These are phyloP conservation scores for Arabidopsis arenosa DNA, from an alignment of 345 rosid species.

Conservation along the genomic window DNA sequence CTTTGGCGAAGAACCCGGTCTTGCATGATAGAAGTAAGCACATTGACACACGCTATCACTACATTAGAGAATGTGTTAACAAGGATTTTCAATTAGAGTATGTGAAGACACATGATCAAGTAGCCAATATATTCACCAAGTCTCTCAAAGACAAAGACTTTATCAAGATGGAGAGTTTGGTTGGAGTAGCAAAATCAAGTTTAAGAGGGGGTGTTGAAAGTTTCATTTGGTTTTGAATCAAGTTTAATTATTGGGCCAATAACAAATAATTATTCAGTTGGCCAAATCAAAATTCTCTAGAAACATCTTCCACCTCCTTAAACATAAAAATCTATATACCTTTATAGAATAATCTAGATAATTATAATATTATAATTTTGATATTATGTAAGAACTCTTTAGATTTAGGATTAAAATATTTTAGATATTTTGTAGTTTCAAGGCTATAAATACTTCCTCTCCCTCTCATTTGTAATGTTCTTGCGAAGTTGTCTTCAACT, in stretches of 20 bases:
- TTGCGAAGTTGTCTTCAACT: too few species aligned
- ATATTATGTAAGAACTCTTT: neutral
- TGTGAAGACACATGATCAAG: neutral
- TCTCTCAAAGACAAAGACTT: too few species aligned
- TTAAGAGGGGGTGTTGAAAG: too few species aligned
- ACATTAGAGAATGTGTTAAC: neutral
- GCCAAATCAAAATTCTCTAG: neutral
- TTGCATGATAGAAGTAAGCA: neutral
- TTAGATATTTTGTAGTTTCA: neutral
- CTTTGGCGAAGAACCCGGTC: neutral
- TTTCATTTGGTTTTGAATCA: neutral
- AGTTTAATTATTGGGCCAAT: neutral
- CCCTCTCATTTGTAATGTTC: neutral
- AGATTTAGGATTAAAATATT: neutral
- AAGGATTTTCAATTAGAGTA: neutral
- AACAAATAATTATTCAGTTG: neutral
- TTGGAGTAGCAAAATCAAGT: too few species aligned
- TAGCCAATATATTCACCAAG: too few species aligned
- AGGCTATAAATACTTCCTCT: neutral
- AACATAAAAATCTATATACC: neutral
- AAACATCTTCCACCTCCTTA: neutral
- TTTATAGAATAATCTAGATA: neutral
- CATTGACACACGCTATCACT: slow-evolving; percentile 2
- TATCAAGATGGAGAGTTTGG: too few species aligned
- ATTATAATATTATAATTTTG: neutral